Conservation (phyloP, 2,329 filamentous ascomycete genomes). For the Beauveria caledonica region DNA sequence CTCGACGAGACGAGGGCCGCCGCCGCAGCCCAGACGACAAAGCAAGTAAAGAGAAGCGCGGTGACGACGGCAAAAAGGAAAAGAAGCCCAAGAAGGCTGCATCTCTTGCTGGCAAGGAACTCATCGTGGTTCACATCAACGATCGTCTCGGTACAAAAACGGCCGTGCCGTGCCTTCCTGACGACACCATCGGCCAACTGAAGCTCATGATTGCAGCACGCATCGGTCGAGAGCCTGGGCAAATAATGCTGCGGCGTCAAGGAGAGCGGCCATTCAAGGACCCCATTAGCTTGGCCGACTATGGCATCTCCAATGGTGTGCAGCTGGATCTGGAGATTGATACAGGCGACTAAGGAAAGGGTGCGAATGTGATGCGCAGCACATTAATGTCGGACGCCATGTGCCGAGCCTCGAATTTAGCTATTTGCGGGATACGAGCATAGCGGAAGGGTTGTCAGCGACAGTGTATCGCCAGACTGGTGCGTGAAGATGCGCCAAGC, state of each 20-base stretch:
- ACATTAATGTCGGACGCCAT: neutral
- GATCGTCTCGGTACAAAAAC: conserved; percentile 95
- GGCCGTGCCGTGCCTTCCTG: conserved; percentile 79
- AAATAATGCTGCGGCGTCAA: conserved; percentile 87
- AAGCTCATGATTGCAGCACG: conserved; percentile 86
- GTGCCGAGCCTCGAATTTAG: neutral
- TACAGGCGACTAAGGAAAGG: conserved; percentile 42
- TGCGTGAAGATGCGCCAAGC: neutral
- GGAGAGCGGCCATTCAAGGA: conserved; percentile 93
- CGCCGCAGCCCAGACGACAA: conserved; percentile 16
- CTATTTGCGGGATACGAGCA: neutral
- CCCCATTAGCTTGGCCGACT: conserved; percentile 77
- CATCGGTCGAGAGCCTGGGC: conserved; percentile 81
- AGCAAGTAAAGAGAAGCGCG: conserved; percentile 1
- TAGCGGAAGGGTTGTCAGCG: neutral
- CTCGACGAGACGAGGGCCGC: conserved; percentile 16
- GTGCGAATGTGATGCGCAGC: neutral
- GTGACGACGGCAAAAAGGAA: conserved; percentile 31
- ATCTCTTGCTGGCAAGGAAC: conserved; percentile 51
- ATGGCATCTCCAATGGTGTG: conserved; percentile 88
- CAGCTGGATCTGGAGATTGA: conserved; percentile 56
- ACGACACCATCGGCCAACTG: conserved; percentile 76
- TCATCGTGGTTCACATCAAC: conserved; percentile 92
- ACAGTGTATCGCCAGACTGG: neutral
- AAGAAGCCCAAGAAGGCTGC: conserved; percentile 26